Conservation (phyloP, 1,284 basidiomycete species). For the Butyriboletus regius region DNA sequence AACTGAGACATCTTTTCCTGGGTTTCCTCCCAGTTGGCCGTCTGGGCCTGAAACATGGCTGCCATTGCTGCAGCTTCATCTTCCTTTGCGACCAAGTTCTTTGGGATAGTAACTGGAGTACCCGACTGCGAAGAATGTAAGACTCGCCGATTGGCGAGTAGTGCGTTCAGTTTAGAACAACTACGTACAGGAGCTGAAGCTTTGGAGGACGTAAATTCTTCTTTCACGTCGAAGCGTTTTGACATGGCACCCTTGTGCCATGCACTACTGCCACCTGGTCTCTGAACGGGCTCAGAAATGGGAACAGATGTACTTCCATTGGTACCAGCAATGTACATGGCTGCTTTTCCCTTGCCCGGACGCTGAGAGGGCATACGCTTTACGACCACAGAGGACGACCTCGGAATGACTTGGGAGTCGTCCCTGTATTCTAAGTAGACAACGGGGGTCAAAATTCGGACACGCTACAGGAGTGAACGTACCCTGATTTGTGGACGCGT, state of each 20-base stretch:
- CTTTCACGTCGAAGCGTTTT: constrained; percentile 83
- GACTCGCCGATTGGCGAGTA: constrained; percentile 18
- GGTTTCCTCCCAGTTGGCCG: constrained; percentile 89
- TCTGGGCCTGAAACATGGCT: constrained; percentile 89
- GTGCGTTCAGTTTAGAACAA: constrained; percentile 5
- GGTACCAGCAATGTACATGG: constrained; percentile 70
- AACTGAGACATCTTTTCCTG: constrained; percentile 96
- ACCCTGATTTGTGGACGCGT: constrained; percentile 81
- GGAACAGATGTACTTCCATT: constrained; percentile 40
- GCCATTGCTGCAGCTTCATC: constrained; percentile 86
- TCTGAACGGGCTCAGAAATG: constrained; percentile 42
- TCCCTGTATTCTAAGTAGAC: constrained; percentile 74
- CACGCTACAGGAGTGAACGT: constrained; percentile 31
- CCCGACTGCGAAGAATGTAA: constrained; percentile 27
- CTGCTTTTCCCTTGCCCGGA: constrained; percentile 87
- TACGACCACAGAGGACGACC: constrained; percentile 89
- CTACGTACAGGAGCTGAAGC: constrained; percentile 31
- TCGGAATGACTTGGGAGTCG: constrained; percentile 84
- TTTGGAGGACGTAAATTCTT: constrained; percentile 42
- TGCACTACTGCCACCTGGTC: constrained; percentile 33
- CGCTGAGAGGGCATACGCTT: constrained; percentile 80
- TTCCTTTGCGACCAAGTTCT: constrained; percentile 47
- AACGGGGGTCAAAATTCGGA: neutral
- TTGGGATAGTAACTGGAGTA: constrained; percentile 21
- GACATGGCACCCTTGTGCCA: constrained; percentile 74